Conservation (phyloP, 768 basidiomycete species). For the Russula brevipes region DNA sequence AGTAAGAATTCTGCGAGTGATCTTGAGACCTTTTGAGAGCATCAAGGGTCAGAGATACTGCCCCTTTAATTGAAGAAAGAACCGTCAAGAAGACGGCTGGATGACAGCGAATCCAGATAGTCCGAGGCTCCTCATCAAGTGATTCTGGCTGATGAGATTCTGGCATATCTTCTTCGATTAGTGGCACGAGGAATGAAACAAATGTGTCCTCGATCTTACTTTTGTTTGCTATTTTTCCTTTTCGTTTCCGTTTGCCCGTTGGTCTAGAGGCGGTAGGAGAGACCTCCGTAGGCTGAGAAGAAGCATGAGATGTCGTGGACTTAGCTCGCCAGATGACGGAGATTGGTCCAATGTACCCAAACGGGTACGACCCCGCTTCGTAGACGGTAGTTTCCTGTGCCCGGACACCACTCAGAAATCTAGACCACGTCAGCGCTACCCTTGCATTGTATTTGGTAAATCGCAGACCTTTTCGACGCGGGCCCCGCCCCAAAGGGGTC, state of each 20-base stretch:
- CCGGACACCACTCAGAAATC: constrained; percentile 62
- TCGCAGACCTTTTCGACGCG: constrained; percentile 52
- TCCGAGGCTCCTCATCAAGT: constrained; percentile 32
- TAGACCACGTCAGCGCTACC: constrained; percentile 30
- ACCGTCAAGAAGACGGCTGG: constrained; percentile 63
- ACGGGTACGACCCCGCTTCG: constrained; percentile 56
- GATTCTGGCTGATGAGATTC: constrained; percentile 26
- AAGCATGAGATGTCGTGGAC: not conserved
- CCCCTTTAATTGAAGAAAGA: constrained; percentile 45
- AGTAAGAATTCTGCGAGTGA: constrained; percentile 29
- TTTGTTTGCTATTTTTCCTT: constrained; percentile 30
- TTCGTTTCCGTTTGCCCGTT: constrained; percentile 31
- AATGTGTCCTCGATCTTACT: constrained; percentile 1
- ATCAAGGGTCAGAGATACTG: constrained; percentile 49
- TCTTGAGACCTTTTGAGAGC: constrained; percentile 28
- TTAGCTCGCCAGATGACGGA: constrained; percentile 69
- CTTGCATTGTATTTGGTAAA: not conserved
- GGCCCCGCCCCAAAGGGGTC: constrained; percentile 60
- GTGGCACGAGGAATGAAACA: not conserved
- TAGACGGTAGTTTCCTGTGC: constrained; percentile 66
- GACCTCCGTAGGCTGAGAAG: not conserved
- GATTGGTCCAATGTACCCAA: constrained; percentile 61
- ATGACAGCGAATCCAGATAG: constrained; percentile 75
- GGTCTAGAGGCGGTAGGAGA: constrained; percentile 4
- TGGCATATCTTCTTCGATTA: constrained; percentile 28